Base-by-base conservation (phyloP, 129 eudicot species). In the Lonicera japonica region DNA sequence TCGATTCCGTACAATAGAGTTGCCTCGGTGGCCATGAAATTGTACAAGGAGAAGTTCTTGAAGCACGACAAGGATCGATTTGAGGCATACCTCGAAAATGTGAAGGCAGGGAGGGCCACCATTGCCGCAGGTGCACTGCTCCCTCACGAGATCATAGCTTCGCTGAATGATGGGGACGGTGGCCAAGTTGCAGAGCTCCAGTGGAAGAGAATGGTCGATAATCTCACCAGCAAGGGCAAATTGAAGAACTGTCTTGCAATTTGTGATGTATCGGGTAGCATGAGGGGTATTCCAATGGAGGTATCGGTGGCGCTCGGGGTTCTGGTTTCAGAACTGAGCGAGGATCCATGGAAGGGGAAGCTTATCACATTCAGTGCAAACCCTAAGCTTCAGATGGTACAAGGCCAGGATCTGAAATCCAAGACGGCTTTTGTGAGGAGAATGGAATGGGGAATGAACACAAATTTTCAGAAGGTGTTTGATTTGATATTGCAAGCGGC, bases 231-330 rank as follows among this genome's bases (percentile, higher is more conserved):
- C 25, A 63, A 56, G 20, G 65, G 79, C 21, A 68, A 68, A 58
- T 52, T 75, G 38, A 75, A 57, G 3, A 75, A 75, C 56, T 75
- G 74, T 34, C 13, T 75, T 9, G 74, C 79, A 0, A 54, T 75
- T 1, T 75, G 79, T 48, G 79, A 75, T 60, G 74, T 75, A 20
- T 75, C 74, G 22, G 74, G 59, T 16, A 70, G 74, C 10, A 75
- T 68, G 79, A 1, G 0, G 1, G 79, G 73, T 25, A 18, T 39
- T 45, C 68, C 79, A 15, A 54, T 63, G 74, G 61, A 29, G 19
- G 72, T 75, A 29, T 68, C 66, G 13, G 69, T 75, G 21, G 69
- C 70, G 25, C 69, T 75, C 19, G 79, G 74, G 18, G 43, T 75
- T 5, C 54, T 75, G 16, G 66, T 75, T 21, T 68, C 79, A 0